Evolutionary conservation across 2,329 filamentous ascomycete species (phyloP).

Genomic region (Ophiognomonia clavigignenti-juglandacearum): DNA sequence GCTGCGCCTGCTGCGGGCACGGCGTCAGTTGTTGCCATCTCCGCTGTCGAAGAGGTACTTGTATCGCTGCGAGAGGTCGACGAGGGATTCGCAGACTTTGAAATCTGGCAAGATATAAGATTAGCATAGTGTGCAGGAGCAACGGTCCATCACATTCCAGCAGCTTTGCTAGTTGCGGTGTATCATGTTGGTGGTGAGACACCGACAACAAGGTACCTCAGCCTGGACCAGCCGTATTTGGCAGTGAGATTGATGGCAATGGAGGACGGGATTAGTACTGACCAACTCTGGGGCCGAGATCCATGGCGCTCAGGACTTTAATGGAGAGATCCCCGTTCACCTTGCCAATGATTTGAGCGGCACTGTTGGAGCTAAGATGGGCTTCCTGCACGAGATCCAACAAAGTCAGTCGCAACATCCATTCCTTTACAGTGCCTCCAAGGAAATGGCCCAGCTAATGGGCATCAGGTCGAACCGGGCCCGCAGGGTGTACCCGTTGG

Average conservation of each 20-base stretch:
- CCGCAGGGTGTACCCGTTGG: neutral
- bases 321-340: constrained; percentile 69
- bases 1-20: constrained; percentile 3
- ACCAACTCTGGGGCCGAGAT: constrained; percentile 68
- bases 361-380: constrained; percentile 65
- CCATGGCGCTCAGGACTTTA: constrained; percentile 63
- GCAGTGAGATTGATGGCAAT: too few relatives aligned
- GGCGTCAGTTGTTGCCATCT: constrained; percentile 23
- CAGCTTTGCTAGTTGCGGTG: too few relatives aligned
- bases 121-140: neutral
- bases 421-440: too few relatives aligned
- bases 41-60: constrained; percentile 73
- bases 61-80: constrained; percentile 79
- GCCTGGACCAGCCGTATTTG: too few relatives aligned
- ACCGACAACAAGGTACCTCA: too few relatives aligned
- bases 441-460: neutral
- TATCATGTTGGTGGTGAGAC: too few relatives aligned
- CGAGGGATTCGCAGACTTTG: constrained; percentile 68
- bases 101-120: constrained; percentile 54
- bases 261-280: constrained; percentile 32
- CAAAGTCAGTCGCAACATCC: neutral
- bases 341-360: constrained; percentile 74
- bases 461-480: too few relatives aligned
- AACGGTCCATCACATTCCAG: too few relatives aligned
- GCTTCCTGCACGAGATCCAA: constrained; percentile 49